Conservation (phyloP, 371 early-diverging fungal species). For the Circinella umbellata region DNA sequence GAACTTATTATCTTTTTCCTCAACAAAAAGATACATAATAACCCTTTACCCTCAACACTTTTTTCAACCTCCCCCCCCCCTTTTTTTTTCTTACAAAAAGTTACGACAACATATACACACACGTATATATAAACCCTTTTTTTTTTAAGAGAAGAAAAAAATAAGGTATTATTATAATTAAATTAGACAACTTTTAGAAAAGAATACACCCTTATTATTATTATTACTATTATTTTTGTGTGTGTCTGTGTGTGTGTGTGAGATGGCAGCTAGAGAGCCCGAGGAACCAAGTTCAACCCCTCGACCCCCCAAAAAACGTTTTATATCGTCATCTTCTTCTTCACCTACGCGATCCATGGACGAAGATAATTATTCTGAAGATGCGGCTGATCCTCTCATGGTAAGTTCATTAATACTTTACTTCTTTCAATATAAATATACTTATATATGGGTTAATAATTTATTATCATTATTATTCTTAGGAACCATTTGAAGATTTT, state of each 20-base stretch:
- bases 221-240: no score
- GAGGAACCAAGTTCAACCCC: slow-evolving; percentile 11
- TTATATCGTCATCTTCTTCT: slow-evolving; percentile 23
- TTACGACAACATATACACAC: no score
- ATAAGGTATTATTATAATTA: no score
- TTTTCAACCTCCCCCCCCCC: no score
- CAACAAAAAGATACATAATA: no score
- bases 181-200: background rate
- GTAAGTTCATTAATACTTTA: background rate
- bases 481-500: slow-evolving; percentile 27
- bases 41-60: no score
- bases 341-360: slow-evolving; percentile 22
- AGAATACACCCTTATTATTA: background rate
- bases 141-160: no score
- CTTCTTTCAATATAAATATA: background rate
- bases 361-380: slow-evolving; percentile 19
- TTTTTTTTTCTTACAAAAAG: no score
- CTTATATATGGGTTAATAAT: background rate
- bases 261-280: slow-evolving; percentile 1
- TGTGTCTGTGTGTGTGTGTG: background rate
- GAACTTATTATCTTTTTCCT: no score
- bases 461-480: background rate
- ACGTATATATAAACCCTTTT: no score
- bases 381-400: slow-evolving; percentile 21
- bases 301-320: slow-evolving; percentile 28